Percentiles rank a stretch among this genome's conserved stretches.
Evolutionary conservation across 2,329 filamentous ascomycete species (phyloP).

Genomic region (Aspergillus brunneoviolaceus): DNA sequence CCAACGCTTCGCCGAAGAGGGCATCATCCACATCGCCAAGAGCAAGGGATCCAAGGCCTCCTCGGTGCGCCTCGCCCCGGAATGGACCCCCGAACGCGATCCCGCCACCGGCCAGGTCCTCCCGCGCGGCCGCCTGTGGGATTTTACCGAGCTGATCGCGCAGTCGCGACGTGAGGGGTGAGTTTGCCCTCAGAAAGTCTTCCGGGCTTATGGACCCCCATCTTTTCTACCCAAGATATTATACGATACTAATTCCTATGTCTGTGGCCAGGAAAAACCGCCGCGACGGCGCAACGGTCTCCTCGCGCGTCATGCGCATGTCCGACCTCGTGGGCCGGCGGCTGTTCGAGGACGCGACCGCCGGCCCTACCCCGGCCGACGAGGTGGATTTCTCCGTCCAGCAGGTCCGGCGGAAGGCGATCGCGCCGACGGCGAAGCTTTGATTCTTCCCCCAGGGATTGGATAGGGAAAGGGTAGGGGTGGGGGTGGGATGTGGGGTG

Average conservation of each 20-base stretch:
- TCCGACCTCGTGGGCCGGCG: constrained; percentile 70
- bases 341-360: constrained; percentile 56
- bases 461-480: too few relatives aligned
- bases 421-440: constrained; percentile 35
- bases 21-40: constrained; percentile 75
- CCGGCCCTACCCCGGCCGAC: constrained; percentile 24
- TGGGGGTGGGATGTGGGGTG: too few relatives aligned
- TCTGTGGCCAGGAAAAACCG: constrained; percentile 67
- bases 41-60: constrained; percentile 53
- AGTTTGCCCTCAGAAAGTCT: constrained; percentile 14
- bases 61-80: constrained; percentile 65
- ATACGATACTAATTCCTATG: not conserved
- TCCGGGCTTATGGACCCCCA: too few relatives aligned
- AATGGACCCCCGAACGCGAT: constrained; percentile 73
- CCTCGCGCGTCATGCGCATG: constrained; percentile 73
- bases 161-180: constrained; percentile 75
- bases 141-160: constrained; percentile 86
- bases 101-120: constrained; percentile 59
- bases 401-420: constrained; percentile 38
- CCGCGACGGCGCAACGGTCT: constrained; percentile 87
- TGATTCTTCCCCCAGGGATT: constrained; percentile 10
- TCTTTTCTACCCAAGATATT: too few relatives aligned
- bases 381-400: constrained; percentile 35
- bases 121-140: constrained; percentile 78
- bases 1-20: constrained; percentile 82